phyloP scores from a whole-genome alignment of 176 grass and related monocot genomes.

The Musa troglodytarum region DNA sequence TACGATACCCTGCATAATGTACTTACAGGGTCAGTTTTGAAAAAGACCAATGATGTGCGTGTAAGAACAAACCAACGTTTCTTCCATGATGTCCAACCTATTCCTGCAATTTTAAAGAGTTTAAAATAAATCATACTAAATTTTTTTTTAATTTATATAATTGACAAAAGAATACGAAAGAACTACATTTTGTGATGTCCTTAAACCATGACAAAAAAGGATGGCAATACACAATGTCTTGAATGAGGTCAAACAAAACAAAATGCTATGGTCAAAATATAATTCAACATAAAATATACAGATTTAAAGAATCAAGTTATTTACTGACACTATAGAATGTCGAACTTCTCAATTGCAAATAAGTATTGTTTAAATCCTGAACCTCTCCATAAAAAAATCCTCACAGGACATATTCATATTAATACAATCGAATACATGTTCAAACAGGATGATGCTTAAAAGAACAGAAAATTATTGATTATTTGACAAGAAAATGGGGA shows the following conservation, averaged over 20 bases:
- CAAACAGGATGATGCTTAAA: not conserved
- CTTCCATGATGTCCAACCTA: conserved; percentile 99
- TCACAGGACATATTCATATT: too few species aligned
- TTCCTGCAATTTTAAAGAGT: conserved; percentile 42
- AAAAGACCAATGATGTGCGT: conserved; percentile 83
- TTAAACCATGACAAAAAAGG: too few species aligned
- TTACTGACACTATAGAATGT: too few species aligned
- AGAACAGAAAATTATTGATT: not conserved
- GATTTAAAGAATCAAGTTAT: too few species aligned
- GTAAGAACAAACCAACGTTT: conserved; percentile 99
- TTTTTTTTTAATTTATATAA: not conserved
- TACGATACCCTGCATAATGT: not conserved
- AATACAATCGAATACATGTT: too few species aligned
- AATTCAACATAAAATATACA: too few species aligned
- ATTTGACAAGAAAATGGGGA: not conserved
- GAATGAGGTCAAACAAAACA: too few species aligned
- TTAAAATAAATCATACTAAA: not conserved
- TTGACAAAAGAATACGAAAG: not conserved
- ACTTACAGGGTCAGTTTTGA: conserved; percentile 91
- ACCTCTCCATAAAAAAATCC: not conserved
- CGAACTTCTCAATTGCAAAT: not conserved
- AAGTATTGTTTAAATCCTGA: not conserved
- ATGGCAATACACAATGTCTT: too few species aligned
- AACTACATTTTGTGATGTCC: too few species aligned
- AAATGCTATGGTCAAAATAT: too few species aligned